phyloP scores from a whole-genome alignment of 2,329 filamentous ascomycete species.

The Fusarium sp. region DNA sequence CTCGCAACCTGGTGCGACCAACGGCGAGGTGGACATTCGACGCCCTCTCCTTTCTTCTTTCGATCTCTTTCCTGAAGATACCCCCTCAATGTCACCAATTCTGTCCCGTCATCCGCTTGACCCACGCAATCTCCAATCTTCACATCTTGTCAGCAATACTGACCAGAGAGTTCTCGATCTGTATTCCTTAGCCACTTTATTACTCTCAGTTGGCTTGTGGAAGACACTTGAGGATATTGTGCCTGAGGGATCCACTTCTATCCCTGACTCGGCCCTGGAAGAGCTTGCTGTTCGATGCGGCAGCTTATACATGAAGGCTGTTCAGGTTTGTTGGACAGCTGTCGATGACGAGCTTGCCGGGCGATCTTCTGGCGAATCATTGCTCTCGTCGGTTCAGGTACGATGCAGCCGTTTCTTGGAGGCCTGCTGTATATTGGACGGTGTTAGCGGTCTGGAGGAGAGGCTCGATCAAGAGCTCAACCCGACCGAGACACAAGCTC shows the following conservation, averaged over 20 bases:
- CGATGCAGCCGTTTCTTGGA: slow-evolving; percentile 67
- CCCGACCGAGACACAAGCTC: slow-evolving; percentile 22
- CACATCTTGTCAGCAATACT: slow-evolving; percentile 58
- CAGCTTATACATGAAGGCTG: slow-evolving; percentile 78
- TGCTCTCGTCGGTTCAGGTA: slow-evolving; percentile 63
- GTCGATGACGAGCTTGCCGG: slow-evolving; percentile 69
- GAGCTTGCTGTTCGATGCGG: slow-evolving; percentile 75
- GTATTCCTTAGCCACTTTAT: slow-evolving; percentile 76
- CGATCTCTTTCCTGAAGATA: slow-evolving; percentile 68
- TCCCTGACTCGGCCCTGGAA: slow-evolving; percentile 69
- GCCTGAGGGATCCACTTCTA: slow-evolving; percentile 56
- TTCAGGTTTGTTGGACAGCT: slow-evolving; percentile 76
- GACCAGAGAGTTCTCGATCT: slow-evolving; percentile 72
- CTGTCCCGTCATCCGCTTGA: slow-evolving; percentile 71
- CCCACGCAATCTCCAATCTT: slow-evolving; percentile 60
- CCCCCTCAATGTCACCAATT: slow-evolving; percentile 28
- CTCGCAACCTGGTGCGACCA: slow-evolving; percentile 51
- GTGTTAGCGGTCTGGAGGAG: slow-evolving; percentile 65
- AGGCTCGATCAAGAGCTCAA: slow-evolving; percentile 59
- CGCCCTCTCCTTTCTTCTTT: slow-evolving; percentile 77
- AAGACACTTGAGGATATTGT: slow-evolving; percentile 68
- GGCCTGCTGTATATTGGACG: slow-evolving; percentile 68
- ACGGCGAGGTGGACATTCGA: slow-evolving; percentile 68
- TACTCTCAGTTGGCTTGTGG: slow-evolving; percentile 82
- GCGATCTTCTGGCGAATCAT: slow-evolving; percentile 57